Evolutionary conservation across 768 basidiomycete species (phyloP).

Genomic region (Phaffia australis): DNA sequence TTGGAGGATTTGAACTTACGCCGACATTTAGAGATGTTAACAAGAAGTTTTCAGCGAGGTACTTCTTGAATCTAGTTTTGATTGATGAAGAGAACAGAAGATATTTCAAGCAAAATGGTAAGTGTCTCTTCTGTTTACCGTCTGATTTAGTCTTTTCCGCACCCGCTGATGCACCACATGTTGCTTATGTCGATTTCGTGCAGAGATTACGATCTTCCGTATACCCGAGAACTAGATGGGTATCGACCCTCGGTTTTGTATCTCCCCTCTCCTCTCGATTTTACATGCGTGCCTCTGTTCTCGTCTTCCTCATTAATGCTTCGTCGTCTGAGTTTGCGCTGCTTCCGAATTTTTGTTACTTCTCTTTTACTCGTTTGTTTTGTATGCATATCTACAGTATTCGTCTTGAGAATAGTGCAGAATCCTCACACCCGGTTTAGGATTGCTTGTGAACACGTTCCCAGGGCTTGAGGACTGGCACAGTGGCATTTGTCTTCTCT

Average conservation of each 20-base stretch:
- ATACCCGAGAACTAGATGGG: slow-evolving; percentile 10
- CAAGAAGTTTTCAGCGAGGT: slow-evolving; percentile 95
- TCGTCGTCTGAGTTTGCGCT: too few relatives aligned
- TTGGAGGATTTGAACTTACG: slow-evolving; percentile 95
- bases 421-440: too few relatives aligned
- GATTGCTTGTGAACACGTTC: too few relatives aligned
- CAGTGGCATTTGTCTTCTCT: too few relatives aligned
- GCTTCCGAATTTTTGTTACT: too few relatives aligned
- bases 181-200: background rate
- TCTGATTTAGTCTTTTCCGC: background rate
- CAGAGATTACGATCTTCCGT: slow-evolving; percentile 18
- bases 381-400: too few relatives aligned
- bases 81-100: slow-evolving; percentile 97
- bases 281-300: too few relatives aligned
- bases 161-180: background rate
- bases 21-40: slow-evolving; percentile 98
- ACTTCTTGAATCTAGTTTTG: slow-evolving; percentile 92
- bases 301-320: too few relatives aligned
- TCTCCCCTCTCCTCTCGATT: too few relatives aligned
- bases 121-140: background rate
- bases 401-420: too few relatives aligned
- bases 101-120: slow-evolving; percentile 25
- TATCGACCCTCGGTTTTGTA: background rate
- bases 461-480: too few relatives aligned
- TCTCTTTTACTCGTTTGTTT: too few relatives aligned